Percentiles rank a stretch among this genome's conserved stretches.
Conservation (phyloP, 345 rosid genomes). For the Salix brachista region DNA sequence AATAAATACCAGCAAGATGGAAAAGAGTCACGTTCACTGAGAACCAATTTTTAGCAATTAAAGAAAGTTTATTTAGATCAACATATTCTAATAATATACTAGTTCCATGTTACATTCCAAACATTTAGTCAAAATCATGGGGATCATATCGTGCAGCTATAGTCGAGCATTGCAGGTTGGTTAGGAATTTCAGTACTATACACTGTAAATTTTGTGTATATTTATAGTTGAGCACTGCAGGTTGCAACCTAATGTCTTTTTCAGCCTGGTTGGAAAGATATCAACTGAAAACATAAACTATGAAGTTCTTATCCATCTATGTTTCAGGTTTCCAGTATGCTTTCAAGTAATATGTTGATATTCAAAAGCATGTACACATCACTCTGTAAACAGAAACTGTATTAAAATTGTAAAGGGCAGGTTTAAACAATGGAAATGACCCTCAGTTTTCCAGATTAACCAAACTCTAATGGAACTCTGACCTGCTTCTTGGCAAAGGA, state of each 20-base stretch:
- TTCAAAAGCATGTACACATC: background rate
- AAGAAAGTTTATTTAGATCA: background rate
- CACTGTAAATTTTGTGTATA: background rate
- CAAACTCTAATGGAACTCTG: background rate
- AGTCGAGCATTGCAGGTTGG: background rate
- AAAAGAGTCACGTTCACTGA: background rate
- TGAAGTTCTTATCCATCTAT: background rate
- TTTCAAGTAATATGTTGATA: too few species aligned
- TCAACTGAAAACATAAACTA: background rate
- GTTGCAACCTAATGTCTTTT: background rate
- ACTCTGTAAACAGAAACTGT: background rate
- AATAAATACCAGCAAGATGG: background rate
- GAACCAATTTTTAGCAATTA: background rate
- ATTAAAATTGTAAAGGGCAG: background rate
- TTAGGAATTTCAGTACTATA: background rate
- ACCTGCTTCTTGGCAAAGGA: background rate
- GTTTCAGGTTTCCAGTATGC: background rate
- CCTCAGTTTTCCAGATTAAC: background rate
- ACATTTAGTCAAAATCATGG: too few species aligned
- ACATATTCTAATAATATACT: background rate
- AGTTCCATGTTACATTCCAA: background rate
- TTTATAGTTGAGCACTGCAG: background rate
- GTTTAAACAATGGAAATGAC: background rate
- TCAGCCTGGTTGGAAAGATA: background rate
- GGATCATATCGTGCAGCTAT: background rate